These are phyloP conservation scores for Yarrowia porcina DNA, from an alignment of 805 yeast genomes.

Conservation along the genomic window DNA sequence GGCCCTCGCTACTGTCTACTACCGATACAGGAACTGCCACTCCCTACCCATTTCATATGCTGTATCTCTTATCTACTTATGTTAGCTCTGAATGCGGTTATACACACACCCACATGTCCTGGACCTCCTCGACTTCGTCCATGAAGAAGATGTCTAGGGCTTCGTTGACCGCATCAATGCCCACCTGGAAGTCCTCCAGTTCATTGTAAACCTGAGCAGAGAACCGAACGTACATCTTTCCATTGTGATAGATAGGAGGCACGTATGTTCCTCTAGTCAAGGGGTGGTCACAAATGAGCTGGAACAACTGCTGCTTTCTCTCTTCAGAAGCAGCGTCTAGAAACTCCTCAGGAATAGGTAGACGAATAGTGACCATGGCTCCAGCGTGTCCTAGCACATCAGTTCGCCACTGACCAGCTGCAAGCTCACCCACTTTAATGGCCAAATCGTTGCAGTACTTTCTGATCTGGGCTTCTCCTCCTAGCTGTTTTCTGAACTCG, in stretches of 20 bases:
- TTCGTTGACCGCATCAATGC: slow-evolving; percentile 43
- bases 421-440: slow-evolving; percentile 42
- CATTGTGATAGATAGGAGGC: slow-evolving; percentile 47
- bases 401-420: slow-evolving; percentile 45
- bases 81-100: not conserved
- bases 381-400: slow-evolving; percentile 41
- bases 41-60: too few relatives aligned
- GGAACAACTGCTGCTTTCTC: slow-evolving; percentile 28
- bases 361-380: slow-evolving; percentile 46
- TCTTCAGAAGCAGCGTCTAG: slow-evolving; percentile 29
- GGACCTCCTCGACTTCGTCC: slow-evolving; percentile 14
- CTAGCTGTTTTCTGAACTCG: slow-evolving; percentile 52
- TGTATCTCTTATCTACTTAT: too few relatives aligned
- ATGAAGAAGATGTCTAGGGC: slow-evolving; percentile 34
- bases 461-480: slow-evolving; percentile 55
- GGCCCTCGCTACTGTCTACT: too few relatives aligned
- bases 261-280: slow-evolving; percentile 44
- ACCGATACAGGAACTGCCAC: too few relatives aligned
- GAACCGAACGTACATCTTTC: slow-evolving; percentile 47
- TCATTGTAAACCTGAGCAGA: slow-evolving; percentile 62
- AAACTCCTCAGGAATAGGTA: slow-evolving; percentile 37
- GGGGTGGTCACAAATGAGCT: slow-evolving; percentile 27
- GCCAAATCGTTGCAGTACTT: slow-evolving; percentile 50
- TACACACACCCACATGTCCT: slow-evolving; percentile 13
- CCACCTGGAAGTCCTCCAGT: slow-evolving; percentile 50